phyloP scores from a whole-genome alignment of 2,329 filamentous ascomycete species.

The Cladosporium sp. region DNA sequence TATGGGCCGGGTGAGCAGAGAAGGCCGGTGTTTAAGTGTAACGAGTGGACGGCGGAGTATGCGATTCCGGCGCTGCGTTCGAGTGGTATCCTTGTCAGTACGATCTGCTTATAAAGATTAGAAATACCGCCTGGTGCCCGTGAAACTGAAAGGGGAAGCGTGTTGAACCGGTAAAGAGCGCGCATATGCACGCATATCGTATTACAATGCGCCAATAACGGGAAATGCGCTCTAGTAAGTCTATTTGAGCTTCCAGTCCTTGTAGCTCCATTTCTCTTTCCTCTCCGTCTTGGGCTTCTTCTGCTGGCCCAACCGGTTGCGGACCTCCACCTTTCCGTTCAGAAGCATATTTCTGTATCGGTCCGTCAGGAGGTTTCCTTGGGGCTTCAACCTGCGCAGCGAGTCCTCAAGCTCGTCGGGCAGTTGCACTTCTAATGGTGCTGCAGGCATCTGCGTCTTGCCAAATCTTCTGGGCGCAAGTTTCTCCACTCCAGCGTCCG shows the following conservation, averaged over 20 bases:
- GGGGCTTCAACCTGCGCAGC: slow-evolving; percentile 60
- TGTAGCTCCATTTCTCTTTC: slow-evolving; percentile 97
- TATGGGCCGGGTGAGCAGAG: too few species aligned
- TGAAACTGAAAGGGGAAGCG: too few species aligned
- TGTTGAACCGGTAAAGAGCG: too few species aligned
- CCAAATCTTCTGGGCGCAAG: slow-evolving; percentile 67
- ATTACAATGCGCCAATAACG: neutral
- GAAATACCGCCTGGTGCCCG: too few species aligned
- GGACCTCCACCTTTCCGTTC: slow-evolving; percentile 79
- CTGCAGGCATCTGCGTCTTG: slow-evolving; percentile 66
- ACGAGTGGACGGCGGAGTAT: too few species aligned
- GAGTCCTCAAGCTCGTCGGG: slow-evolving; percentile 47
- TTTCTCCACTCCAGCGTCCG: slow-evolving; percentile 33
- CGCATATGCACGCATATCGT: neutral
- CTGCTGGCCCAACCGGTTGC: slow-evolving; percentile 69
- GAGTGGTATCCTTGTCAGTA: too few species aligned
- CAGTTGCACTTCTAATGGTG: slow-evolving; percentile 44
- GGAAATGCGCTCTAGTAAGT: neutral
- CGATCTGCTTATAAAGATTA: too few species aligned
- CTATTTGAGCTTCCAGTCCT: slow-evolving; percentile 68
- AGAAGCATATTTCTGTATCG: slow-evolving; percentile 84
- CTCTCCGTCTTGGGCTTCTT: slow-evolving; percentile 75
- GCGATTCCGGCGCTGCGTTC: too few species aligned
- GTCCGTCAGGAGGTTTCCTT: slow-evolving; percentile 92
- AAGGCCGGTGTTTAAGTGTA: too few species aligned